Evolutionary conservation across 371 early-diverging fungal species (phyloP).

Genomic region (Batkoa obscura): DNA sequence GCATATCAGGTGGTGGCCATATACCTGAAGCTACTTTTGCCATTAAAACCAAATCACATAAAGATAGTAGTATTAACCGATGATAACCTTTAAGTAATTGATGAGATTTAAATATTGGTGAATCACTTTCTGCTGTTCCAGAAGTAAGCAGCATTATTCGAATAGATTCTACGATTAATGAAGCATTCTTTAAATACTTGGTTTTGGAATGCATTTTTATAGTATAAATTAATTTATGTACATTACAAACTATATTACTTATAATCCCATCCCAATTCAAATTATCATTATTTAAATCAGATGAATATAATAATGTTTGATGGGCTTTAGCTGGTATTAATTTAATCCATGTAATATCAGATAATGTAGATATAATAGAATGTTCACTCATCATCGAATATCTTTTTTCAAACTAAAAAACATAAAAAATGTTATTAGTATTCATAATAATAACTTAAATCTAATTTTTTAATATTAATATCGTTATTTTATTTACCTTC

Average conservation of each 20-base stretch:
- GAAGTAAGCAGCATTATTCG: conserved; percentile 67
- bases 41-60: conserved; percentile 66
- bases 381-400: background rate
- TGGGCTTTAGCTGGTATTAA: background rate
- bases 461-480: no score
- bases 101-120: conserved; percentile 35
- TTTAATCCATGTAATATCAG: conserved; percentile 2
- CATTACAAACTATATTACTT: conserved; percentile 34
- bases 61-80: conserved; percentile 52
- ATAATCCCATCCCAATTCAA: conserved; percentile 43
- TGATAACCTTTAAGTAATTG: conserved; percentile 45
- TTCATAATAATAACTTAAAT: no score
- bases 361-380: background rate
- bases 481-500: background rate
- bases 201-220: conserved; percentile 31
- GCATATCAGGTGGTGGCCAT: conserved; percentile 61
- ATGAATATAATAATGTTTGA: background rate
- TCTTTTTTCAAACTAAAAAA: background rate
- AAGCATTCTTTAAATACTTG: conserved; percentile 27
- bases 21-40: conserved; percentile 63
- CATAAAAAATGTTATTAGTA: no score
- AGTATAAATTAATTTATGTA: conserved; percentile 34
- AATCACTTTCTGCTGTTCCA: conserved; percentile 47
- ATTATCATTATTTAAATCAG: background rate
- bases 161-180: conserved; percentile 48